phyloP scores from a whole-genome alignment of 2,329 filamentous ascomycete species.

The Alternaria ventricosa region DNA sequence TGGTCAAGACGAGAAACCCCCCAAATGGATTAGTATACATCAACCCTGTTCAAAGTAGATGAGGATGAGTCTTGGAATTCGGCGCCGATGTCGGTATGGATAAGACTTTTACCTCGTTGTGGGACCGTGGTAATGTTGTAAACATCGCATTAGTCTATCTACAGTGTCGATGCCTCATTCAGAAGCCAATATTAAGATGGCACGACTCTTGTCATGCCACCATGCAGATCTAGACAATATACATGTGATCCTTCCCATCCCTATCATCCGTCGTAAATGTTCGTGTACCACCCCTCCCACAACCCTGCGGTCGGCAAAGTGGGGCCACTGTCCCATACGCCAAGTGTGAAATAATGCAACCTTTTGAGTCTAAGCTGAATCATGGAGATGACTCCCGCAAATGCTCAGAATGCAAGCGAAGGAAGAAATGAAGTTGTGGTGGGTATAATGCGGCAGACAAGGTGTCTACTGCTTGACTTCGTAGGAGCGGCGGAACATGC shows the following conservation, averaged over 20 bases:
- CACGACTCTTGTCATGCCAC: constrained; percentile 7
- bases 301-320: constrained; percentile 4
- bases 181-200: constrained; percentile 18
- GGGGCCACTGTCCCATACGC: constrained; percentile 20
- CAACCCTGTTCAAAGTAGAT: neutral
- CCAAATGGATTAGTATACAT: constrained; percentile 2
- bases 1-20: constrained; percentile 16
- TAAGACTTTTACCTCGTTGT: neutral
- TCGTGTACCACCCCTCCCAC: constrained; percentile 13
- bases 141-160: constrained; percentile 23
- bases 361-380: constrained; percentile 37
- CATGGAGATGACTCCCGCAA: constrained; percentile 43
- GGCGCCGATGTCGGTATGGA: constrained; percentile 3
- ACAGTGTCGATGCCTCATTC: constrained; percentile 11
- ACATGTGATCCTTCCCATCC: constrained; percentile 15
- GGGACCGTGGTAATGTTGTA: neutral
- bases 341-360: constrained; percentile 26
- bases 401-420: constrained; percentile 44
- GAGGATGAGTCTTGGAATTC: neutral
- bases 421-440: constrained; percentile 29
- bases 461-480: constrained; percentile 55
- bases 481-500: constrained; percentile 60
- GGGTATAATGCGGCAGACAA: constrained; percentile 8
- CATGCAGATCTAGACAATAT: constrained; percentile 16
- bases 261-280: constrained; percentile 21